These are phyloP conservation scores for Phaseolus coccineus DNA, from an alignment of 331 rosid genomes.

Conservation along the genomic window DNA sequence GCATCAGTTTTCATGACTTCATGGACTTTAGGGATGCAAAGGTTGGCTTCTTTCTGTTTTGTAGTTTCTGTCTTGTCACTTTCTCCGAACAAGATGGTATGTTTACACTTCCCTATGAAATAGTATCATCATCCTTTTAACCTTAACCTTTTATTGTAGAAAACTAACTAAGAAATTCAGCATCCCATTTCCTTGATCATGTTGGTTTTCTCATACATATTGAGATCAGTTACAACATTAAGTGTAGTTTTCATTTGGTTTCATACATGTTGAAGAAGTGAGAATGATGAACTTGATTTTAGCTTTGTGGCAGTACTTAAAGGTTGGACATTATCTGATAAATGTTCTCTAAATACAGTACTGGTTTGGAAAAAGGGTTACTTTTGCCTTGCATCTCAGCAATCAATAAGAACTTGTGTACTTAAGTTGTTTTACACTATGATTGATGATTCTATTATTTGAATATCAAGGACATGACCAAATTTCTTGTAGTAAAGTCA, in stretches of 20 bases:
- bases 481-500: neutral
- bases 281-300: neutral
- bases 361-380: neutral
- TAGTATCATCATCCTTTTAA: neutral
- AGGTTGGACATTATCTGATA: neutral
- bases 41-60: slow-evolving; percentile 59
- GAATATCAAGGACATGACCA: slow-evolving; percentile 26
- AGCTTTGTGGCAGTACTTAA: neutral
- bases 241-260: neutral
- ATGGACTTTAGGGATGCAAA: slow-evolving; percentile 58
- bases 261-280: slow-evolving; percentile 4
- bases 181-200: neutral
- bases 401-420: neutral
- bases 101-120: slow-evolving; percentile 32
- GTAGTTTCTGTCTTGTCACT: slow-evolving; percentile 55
- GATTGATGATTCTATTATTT: slow-evolving; percentile 11
- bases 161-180: neutral
- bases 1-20: slow-evolving; percentile 34
- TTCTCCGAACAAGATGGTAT: slow-evolving; percentile 77
- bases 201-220: neutral
- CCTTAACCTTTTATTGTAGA: neutral
- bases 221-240: slow-evolving; percentile 1
- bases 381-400: neutral
- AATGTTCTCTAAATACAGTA: neutral
- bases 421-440: neutral